Base-by-base conservation (phyloP, 1,139 yeast species). In the Hanseniaspora sp. region DNA sequence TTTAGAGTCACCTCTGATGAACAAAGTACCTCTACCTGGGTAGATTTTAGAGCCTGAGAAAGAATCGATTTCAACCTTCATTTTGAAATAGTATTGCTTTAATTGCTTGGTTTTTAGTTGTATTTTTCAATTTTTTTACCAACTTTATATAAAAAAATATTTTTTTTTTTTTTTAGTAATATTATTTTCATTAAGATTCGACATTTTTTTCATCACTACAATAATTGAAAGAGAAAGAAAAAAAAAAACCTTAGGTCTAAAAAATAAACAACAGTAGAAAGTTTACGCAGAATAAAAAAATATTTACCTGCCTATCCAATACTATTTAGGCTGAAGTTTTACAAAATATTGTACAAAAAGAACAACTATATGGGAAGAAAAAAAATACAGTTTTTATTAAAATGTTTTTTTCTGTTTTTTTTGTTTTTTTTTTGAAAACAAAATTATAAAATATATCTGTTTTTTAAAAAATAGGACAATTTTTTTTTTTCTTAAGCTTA, bases 11-110 rank as follows among this genome's bases (percentile, higher is more conserved):
- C 97, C 96, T 80, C 99, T 90, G 77, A 92, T 92, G 74, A 87
- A 92, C 76, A 92, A 84, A 74, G 95, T 87, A 79, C 98, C 98
- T 83, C 96, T 86, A 79, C 98, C 97, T 81, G 98, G 98, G 95
- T 92, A 94, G 83, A 92, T 92, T 81, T 90, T 92, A 73, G 90
- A 78, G 78, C 98, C 98, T 72, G 98, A 90, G 82, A 92, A 92
- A 74, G 97, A 86, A 78, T 92, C 97, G 80, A 90, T 80, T 86
- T 92, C 99, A 79, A 94, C 87, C 95, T 92, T 92, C 98, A 92
- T 94, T 77, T 65, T 72, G 63, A 62, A 38, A 46, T 51, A 38
- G 47, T 46, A 38, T 38, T 51, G 59, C 63, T 54, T 54, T 40
- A 41, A 37, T 23, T 48, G 56, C 53, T 55, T 56, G 58, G 48